Evolutionary conservation across 2,329 filamentous ascomycete species (phyloP).

Genomic region (Colletotrichum simmondsii): DNA sequence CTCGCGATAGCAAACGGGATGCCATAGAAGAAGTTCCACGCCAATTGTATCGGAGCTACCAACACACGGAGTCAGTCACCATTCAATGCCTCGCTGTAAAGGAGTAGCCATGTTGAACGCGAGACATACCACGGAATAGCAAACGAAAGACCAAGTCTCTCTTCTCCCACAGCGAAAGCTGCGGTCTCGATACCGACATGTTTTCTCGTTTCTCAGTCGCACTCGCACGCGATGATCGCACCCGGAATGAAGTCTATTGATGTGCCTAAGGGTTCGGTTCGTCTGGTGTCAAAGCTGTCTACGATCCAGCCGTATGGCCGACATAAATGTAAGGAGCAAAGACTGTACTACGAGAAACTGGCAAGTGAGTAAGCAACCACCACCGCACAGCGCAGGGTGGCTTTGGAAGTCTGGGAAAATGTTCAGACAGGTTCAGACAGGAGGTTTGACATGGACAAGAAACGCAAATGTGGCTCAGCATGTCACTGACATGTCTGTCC

Average conservation of each 20-base stretch:
- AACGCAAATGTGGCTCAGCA: not conserved
- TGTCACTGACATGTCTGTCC: slow-evolving; percentile 17
- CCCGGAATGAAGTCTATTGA: too few relatives aligned
- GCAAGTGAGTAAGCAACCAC: not conserved
- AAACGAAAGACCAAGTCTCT: slow-evolving; percentile 28
- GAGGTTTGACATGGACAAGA: not conserved
- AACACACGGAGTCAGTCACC: not conserved
- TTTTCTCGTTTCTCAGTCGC: not conserved
- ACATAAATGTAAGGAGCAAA: slow-evolving; percentile 8
- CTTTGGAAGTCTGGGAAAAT: not conserved
- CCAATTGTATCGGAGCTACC: slow-evolving; percentile 31
- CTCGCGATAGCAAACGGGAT: slow-evolving; percentile 34
- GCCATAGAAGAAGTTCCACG: slow-evolving; percentile 24
- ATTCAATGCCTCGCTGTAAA: not conserved
- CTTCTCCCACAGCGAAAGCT: slow-evolving; percentile 36
- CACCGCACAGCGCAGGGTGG: not conserved
- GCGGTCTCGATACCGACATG: slow-evolving; percentile 33
- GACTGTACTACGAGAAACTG: too few relatives aligned
- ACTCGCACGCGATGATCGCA: not conserved
- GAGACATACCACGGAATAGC: slow-evolving; percentile 33
- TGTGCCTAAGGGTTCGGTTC: not conserved
- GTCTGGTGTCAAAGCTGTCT: slow-evolving; percentile 16
- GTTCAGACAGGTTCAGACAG: not conserved
- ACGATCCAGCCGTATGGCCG: not conserved
- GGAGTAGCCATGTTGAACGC: not conserved